phyloP scores from a whole-genome alignment of 768 basidiomycete species.

The Kwoniella heveanensis region DNA sequence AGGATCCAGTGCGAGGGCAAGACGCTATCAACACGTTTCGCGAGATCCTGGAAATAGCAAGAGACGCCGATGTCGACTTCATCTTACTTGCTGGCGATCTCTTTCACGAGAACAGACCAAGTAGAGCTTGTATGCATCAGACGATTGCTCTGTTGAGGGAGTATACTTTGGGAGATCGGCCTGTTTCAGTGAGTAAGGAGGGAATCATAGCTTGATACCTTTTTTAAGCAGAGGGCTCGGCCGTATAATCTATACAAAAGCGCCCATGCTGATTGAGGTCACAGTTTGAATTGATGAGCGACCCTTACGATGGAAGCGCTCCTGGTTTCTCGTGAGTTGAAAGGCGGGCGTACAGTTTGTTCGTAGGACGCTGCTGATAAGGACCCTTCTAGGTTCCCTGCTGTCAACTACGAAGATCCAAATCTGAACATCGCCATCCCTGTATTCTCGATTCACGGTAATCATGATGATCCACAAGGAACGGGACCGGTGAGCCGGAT shows the following conservation, averaged over 20 bases:
- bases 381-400: slow-evolving; percentile 71
- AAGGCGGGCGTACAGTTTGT: neutral
- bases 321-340: slow-evolving; percentile 74
- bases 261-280: neutral
- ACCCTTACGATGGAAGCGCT: slow-evolving; percentile 86
- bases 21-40: slow-evolving; percentile 94
- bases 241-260: neutral
- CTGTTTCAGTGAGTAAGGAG: slow-evolving; percentile 65
- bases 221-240: no score
- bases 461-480: slow-evolving; percentile 98
- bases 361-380: neutral
- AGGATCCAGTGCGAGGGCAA: slow-evolving; percentile 89
- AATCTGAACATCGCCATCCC: slow-evolving; percentile 71
- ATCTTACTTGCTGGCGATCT: slow-evolving; percentile 92
- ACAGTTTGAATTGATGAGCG: slow-evolving; percentile 82
- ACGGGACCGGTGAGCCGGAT: slow-evolving; percentile 72
- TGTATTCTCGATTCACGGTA: slow-evolving; percentile 98
- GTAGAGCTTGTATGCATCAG: slow-evolving; percentile 83
- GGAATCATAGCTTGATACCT: no score
- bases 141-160: slow-evolving; percentile 86
- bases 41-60: slow-evolving; percentile 88
- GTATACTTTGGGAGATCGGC: slow-evolving; percentile 82
- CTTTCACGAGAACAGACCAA: slow-evolving; percentile 97
- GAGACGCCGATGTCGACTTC: slow-evolving; percentile 82
- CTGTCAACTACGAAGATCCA: slow-evolving; percentile 51